phyloP scores from a whole-genome alignment of 2,329 filamentous ascomycete species.

The Apiospora rasikravindrae region DNA sequence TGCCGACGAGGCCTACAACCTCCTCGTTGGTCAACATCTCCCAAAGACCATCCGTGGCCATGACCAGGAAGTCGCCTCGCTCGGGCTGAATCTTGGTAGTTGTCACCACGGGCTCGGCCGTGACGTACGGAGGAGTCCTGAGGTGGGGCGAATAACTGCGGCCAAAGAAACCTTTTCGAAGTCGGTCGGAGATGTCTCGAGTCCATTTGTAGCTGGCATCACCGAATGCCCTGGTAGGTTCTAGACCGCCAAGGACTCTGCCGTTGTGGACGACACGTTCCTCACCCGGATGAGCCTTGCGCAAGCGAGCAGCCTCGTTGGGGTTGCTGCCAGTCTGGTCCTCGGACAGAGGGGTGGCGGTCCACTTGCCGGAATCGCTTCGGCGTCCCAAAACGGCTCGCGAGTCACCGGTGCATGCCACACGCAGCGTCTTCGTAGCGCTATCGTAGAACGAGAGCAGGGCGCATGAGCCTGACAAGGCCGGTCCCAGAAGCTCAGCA shows the following conservation, averaged over 20 bases:
- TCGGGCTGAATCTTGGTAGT: slow-evolving; percentile 90
- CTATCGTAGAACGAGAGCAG: slow-evolving; percentile 96
- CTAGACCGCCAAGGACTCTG: slow-evolving; percentile 87
- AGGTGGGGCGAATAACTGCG: slow-evolving; percentile 77
- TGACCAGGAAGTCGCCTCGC: slow-evolving; percentile 91
- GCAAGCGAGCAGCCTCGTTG: slow-evolving; percentile 81
- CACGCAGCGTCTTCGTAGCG: slow-evolving; percentile 82
- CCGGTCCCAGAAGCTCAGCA: slow-evolving; percentile 89
- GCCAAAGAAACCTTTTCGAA: slow-evolving; percentile 88
- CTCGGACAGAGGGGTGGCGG: slow-evolving; percentile 83
- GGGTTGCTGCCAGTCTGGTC: slow-evolving; percentile 93
- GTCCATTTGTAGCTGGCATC: slow-evolving; percentile 98
- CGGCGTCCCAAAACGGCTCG: slow-evolving; percentile 88
- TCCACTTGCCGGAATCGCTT: slow-evolving; percentile 84
- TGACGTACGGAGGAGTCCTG: slow-evolving; percentile 95
- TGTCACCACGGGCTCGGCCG: slow-evolving; percentile 91
- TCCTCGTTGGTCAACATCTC: slow-evolving; percentile 99
- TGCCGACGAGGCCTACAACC: slow-evolving; percentile 92
- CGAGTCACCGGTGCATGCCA: slow-evolving; percentile 96
- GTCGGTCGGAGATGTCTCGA: slow-evolving; percentile 78
- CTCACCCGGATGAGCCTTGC: slow-evolving; percentile 87
- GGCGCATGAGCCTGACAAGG: slow-evolving; percentile 95
- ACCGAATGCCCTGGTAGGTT: slow-evolving; percentile 93
- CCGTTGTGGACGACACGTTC: slow-evolving; percentile 87
- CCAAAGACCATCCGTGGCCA: slow-evolving; percentile 97